phyloP scores from a whole-genome alignment of 179 eudicot species.

The Camellia oleifera region DNA sequence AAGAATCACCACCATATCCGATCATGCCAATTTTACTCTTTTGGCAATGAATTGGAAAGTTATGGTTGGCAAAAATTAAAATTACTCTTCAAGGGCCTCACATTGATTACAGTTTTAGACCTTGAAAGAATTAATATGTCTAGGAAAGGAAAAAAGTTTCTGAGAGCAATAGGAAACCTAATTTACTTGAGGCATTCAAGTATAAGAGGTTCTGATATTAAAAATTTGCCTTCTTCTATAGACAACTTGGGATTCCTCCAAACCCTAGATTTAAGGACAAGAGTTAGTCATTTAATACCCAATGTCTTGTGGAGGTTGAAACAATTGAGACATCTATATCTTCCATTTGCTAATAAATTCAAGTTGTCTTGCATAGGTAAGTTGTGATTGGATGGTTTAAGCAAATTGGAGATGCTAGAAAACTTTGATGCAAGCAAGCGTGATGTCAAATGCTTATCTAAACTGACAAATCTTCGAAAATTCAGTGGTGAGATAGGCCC shows the following conservation, averaged over 20 bases:
- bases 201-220: conserved; percentile 15
- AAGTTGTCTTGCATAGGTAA: too few species aligned
- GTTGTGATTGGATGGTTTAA: too few species aligned
- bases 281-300: accelerated
- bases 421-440: too few species aligned
- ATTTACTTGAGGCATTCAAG: conserved; percentile 29
- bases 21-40: conserved; percentile 12
- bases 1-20: not conserved
- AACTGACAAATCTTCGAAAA: too few species aligned
- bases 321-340: too few species aligned
- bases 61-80: not conserved
- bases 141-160: not conserved
- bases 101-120: conserved; percentile 31
- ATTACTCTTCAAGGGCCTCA: conserved; percentile 11
- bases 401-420: too few species aligned
- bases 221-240: conserved; percentile 19
- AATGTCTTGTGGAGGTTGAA: too few species aligned
- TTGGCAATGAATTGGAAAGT: not conserved
- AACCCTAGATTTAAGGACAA: conserved; percentile 35
- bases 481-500: too few species aligned
- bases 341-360: too few species aligned
- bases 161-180: conserved; percentile 22
- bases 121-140: conserved; percentile 20
- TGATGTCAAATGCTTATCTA: too few species aligned
- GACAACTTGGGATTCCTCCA: conserved; percentile 28